phyloP scores from a whole-genome alignment of 495 filamentous ascomycete genomes.

The Aspergillus bridgeri region DNA sequence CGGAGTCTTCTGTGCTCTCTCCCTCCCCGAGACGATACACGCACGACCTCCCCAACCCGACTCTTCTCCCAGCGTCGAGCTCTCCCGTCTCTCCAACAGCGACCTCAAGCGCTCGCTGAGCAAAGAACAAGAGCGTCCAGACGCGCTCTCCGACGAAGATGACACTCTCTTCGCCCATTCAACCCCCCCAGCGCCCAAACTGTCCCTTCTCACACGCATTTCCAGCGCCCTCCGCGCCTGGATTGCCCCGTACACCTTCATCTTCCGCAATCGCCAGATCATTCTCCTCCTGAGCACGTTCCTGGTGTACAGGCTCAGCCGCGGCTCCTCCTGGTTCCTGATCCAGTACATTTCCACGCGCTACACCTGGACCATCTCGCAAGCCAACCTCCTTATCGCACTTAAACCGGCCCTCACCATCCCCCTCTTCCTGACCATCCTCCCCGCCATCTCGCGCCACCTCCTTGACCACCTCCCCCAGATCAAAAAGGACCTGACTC shows the following conservation, averaged over 20 bases:
- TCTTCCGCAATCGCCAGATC: conserved; percentile 41
- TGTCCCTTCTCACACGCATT: conserved; percentile 17
- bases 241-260: conserved; percentile 40
- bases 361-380: conserved; percentile 52
- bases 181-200: background rate
- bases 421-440: conserved; percentile 45
- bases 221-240: conserved; percentile 23
- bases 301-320: conserved; percentile 49
- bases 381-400: conserved; percentile 52
- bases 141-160: conserved; percentile 17
- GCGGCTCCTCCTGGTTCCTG: conserved; percentile 50
- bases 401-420: conserved; percentile 50
- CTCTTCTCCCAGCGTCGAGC: conserved; percentile 24
- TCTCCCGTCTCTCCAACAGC: conserved; percentile 27
- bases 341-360: conserved; percentile 56
- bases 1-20: conserved; percentile 36
- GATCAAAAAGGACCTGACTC: conserved; percentile 49
- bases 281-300: conserved; percentile 48
- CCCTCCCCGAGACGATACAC: conserved; percentile 55
- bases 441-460: conserved; percentile 40
- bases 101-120: conserved; percentile 13
- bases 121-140: conserved; percentile 13
- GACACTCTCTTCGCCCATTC: conserved; percentile 7
- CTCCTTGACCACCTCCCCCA: conserved; percentile 35
- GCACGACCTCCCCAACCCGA: conserved; percentile 17